Percentiles rank a stretch among this genome's conserved stretches.
phyloP scores from a whole-genome alignment of 1,139 yeast species.

The Taphrina confusa region DNA sequence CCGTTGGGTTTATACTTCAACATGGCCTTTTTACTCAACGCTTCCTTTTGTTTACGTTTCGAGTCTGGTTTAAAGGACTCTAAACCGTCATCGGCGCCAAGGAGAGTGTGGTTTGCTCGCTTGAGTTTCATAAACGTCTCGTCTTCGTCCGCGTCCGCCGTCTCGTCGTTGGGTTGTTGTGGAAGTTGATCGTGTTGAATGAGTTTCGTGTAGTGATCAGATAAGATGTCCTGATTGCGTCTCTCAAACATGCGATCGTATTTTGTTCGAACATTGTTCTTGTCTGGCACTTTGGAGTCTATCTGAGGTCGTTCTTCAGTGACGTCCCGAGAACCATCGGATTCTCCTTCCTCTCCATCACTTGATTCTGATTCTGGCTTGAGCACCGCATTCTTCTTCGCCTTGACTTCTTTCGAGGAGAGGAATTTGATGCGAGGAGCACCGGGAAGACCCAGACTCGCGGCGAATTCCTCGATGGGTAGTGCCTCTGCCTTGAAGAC shows the following conservation, averaged over 20 bases:
- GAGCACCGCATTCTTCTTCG: constrained; percentile 79
- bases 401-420: constrained; percentile 57
- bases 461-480: constrained; percentile 81
- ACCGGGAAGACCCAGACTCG: constrained; percentile 88
- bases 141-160: constrained; percentile 50
- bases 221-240: constrained; percentile 85
- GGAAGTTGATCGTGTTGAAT: constrained; percentile 42
- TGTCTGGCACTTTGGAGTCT: constrained; percentile 50
- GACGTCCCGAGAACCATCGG: not conserved
- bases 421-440: constrained; percentile 87
- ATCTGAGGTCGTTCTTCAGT: constrained; percentile 53
- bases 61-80: constrained; percentile 52
- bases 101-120: constrained; percentile 48
- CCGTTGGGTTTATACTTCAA: constrained; percentile 61
- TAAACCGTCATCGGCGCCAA: not conserved
- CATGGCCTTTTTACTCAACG: constrained; percentile 81
- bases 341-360: constrained; percentile 55
- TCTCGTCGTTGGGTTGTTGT: constrained; percentile 47
- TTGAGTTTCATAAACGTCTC: constrained; percentile 84
- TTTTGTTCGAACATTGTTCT: constrained; percentile 65
- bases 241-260: constrained; percentile 96
- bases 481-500: constrained; percentile 74
- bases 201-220: constrained; percentile 81
- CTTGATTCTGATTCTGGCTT: constrained; percentile 49
- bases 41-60: constrained; percentile 82